These are phyloP conservation scores for Candida parachauliodes DNA, from an alignment of 805 yeast genomes.

Conservation along the genomic window DNA sequence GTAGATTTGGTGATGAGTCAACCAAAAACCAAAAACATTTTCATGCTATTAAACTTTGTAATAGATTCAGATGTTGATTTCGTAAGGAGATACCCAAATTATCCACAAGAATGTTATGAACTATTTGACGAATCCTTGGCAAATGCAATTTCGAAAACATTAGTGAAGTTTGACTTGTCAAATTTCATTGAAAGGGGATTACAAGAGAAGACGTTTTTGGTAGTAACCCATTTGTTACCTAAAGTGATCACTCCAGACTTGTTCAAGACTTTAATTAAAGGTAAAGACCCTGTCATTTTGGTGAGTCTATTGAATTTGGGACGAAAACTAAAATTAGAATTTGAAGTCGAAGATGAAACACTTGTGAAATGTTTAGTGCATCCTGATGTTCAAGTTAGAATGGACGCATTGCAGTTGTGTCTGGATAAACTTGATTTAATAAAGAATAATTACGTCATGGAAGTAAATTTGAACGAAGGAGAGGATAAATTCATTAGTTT, in stretches of 20 bases:
- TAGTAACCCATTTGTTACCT: slow-evolving; percentile 61
- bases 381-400: slow-evolving; percentile 38
- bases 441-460: slow-evolving; percentile 32
- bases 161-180: slow-evolving; percentile 45
- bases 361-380: slow-evolving; percentile 40
- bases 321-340: slow-evolving; percentile 42
- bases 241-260: slow-evolving; percentile 50
- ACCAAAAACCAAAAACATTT: slow-evolving; percentile 55
- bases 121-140: slow-evolving; percentile 62
- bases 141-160: slow-evolving; percentile 58
- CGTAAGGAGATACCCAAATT: slow-evolving; percentile 40
- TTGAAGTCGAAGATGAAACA: slow-evolving; percentile 9
- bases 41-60: slow-evolving; percentile 56
- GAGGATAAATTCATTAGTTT: slow-evolving; percentile 56
- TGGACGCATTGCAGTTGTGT: slow-evolving; percentile 63
- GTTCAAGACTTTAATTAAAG: slow-evolving; percentile 19
- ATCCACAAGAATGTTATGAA: slow-evolving; percentile 45
- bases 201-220: slow-evolving; percentile 32
- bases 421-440: slow-evolving; percentile 43
- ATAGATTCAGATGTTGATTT: slow-evolving; percentile 44
- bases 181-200: slow-evolving; percentile 33
- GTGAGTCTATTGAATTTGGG: slow-evolving; percentile 62
- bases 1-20: slow-evolving; percentile 33
- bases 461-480: slow-evolving; percentile 54
- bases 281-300: slow-evolving; percentile 37